phyloP scores from a whole-genome alignment of 2,329 filamentous ascomycete species.

The Alternaria ethzedia region DNA sequence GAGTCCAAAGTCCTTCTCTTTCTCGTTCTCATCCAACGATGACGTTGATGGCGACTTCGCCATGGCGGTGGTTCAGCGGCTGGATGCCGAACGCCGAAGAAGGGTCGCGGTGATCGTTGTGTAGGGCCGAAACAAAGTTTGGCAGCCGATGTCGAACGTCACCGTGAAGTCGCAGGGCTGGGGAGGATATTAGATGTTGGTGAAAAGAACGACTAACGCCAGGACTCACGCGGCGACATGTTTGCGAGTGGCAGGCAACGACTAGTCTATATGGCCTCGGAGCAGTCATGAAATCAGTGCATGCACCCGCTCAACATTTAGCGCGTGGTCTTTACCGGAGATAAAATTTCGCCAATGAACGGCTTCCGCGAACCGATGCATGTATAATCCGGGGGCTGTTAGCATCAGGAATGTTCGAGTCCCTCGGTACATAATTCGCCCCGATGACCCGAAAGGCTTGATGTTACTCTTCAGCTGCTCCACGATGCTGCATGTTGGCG shows the following conservation, averaged over 20 bases:
- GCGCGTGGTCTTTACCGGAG: constrained; percentile 32
- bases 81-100: not conserved
- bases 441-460: constrained; percentile 25
- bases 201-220: constrained; percentile 3
- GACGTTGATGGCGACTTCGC: constrained; percentile 30
- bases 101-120: constrained; percentile 1
- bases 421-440: constrained; percentile 19
- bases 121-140: not conserved
- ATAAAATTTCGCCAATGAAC: constrained; percentile 34
- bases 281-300: constrained; percentile 32
- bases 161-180: not conserved
- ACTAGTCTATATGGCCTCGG: constrained; percentile 25
- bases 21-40: constrained; percentile 35
- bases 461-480: not conserved
- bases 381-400: constrained; percentile 35
- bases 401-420: constrained; percentile 30
- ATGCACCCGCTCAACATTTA: constrained; percentile 22
- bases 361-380: constrained; percentile 15
- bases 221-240: constrained; percentile 7
- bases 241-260: constrained; percentile 16
- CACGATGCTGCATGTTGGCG: not conserved
- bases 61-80: constrained; percentile 6
- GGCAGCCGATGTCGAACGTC: not conserved
- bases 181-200: not conserved
- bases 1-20: constrained; percentile 48